Evolutionary conservation across 2,329 filamentous ascomycete genomes (phyloP), one percentile per base, ranked within the genome.

Genomic region (Neofusicoccum laricinum): DNA sequence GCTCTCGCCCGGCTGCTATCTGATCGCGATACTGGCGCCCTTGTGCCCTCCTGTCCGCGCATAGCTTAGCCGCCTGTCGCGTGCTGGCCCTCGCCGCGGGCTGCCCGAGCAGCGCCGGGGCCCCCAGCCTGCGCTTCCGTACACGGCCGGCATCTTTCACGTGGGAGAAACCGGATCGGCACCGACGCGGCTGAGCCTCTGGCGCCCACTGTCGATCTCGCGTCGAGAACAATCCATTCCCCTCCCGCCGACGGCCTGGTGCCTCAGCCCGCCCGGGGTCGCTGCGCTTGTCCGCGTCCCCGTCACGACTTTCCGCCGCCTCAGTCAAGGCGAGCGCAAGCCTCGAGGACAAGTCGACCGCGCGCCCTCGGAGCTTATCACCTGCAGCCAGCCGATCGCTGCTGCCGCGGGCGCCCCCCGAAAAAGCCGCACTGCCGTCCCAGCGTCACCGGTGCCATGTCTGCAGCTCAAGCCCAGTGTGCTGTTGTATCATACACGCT

Each of bases 221-320:
- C 40, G 55, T 59, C 55, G 55, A 59, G 55, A 59, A 46, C 41
- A 58, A 58, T 46, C 55, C 41, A 34, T 46, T 59, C 55, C 55
- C 55, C 55, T 46, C 41, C 55, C 36, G 53, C 53, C 53, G 17
- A 7, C 6, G 38, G 25, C 25, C 25, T 30, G 25, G 25, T 30
- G 25, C 25, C 53, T 21, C 50, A 58, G 53, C 38, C 55, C 55
- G 17, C 36, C 32, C 51, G 51, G 38, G 38, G 38, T 25, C 21
- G 17, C 49, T 7, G 43, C 46, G 46, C 46, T 49, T 43, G 40
- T 43, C 15, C 15, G 40, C 40, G 6, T 15, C 41, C 55, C 55
- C 55, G 55, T 46, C n/a, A 59, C 55, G 55, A 59, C 55, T 36
- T 59, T 21, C 55, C 55, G 25, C 55, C 41, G 30, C 41, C 17